These are phyloP conservation scores for Amanita phalloides DNA, from an alignment of 768 basidiomycete species.

Conservation along the genomic window DNA sequence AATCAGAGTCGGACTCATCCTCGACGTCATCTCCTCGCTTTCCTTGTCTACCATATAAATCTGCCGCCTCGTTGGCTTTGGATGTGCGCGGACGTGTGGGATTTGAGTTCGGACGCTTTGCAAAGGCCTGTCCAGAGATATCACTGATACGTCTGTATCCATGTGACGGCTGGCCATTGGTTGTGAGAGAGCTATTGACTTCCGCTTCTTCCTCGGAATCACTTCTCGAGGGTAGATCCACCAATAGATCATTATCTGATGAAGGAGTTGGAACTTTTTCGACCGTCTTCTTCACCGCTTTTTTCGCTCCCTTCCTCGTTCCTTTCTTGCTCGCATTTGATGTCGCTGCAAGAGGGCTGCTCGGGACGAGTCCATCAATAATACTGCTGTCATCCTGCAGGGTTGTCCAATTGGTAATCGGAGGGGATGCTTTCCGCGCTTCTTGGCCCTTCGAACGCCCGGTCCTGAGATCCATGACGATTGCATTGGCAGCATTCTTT, in stretches of 20 bases:
- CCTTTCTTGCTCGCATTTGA: background rate
- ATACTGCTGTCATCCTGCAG: constrained; percentile 9
- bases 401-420: constrained; percentile 3
- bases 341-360: background rate
- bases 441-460: background rate
- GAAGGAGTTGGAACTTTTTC: background rate
- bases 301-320: background rate
- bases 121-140: background rate
- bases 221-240: background rate
- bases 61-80: background rate
- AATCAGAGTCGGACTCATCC: background rate
- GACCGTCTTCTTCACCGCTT: background rate
- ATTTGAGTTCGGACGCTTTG: background rate
- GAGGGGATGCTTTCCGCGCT: background rate
- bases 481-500: background rate
- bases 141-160: constrained; percentile 1
- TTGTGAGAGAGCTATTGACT: background rate
- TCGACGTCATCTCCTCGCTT: background rate
- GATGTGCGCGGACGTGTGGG: background rate
- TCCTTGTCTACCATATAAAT: constrained; percentile 2
- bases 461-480: background rate
- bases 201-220: constrained; percentile 2
- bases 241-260: background rate
- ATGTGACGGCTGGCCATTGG: background rate
- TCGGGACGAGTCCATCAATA: background rate